Percentiles rank a stretch among this genome's conserved stretches.
Conservation (phyloP, 208 protist genomes). For the Wallacemonas sp. region DNA sequence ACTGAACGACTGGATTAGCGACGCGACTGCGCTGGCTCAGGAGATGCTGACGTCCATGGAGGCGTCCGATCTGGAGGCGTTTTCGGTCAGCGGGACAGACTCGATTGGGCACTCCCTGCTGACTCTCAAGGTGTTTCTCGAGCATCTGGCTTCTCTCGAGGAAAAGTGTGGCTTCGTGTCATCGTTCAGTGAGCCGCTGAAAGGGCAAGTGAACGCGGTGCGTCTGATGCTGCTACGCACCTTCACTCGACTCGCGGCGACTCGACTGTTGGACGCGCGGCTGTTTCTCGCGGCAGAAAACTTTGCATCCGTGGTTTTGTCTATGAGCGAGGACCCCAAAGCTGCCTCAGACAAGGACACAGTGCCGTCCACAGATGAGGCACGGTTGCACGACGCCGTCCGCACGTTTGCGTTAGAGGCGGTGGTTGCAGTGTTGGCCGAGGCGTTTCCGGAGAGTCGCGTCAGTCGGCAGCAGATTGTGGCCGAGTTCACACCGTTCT, state of each 20-base stretch:
- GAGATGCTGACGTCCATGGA: too few species aligned
- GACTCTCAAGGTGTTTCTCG: not conserved
- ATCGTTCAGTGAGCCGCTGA: too few species aligned
- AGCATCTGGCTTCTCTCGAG: not conserved
- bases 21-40: too few species aligned
- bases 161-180: too few species aligned
- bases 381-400: not conserved
- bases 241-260: not conserved
- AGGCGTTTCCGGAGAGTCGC: not conserved
- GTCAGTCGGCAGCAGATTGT: not conserved
- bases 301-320: not conserved
- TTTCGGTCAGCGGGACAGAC: too few species aligned
- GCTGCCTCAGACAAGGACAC: too few species aligned
- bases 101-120: not conserved
- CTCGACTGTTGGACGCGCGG: not conserved
- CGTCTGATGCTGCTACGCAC: not conserved
- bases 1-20: too few species aligned
- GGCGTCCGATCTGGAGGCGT: too few species aligned
- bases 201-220: not conserved
- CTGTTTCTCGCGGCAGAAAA: not conserved
- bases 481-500: too few species aligned
- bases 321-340: too few species aligned
- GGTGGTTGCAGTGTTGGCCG: not conserved
- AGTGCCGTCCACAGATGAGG: too few species aligned
- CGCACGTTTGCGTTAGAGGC: not conserved